phyloP scores from a whole-genome alignment of 2,329 filamentous ascomycete species.

The Aphanoascus verrucosus region DNA sequence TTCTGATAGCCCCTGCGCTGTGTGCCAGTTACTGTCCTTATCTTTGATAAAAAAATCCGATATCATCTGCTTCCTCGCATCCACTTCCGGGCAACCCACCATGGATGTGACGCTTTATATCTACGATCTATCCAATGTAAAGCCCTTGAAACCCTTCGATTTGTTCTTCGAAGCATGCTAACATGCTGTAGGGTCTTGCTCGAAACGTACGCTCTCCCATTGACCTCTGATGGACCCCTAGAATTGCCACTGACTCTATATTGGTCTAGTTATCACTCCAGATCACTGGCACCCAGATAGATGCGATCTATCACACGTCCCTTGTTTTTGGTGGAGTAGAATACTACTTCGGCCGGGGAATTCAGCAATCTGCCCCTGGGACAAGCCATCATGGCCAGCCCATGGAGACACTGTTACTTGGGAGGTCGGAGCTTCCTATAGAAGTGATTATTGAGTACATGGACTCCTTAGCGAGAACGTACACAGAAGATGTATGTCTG shows the following conservation, averaged over 20 bases:
- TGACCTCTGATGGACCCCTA: not conserved
- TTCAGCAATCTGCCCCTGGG: conserved; percentile 70
- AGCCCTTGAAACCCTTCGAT: not conserved
- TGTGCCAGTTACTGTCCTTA: no score
- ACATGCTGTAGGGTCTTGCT: conserved; percentile 41
- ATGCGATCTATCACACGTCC: conserved; percentile 91
- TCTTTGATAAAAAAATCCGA: no score
- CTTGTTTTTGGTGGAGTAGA: conserved; percentile 76
- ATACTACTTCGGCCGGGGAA: conserved; percentile 81
- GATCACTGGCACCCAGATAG: conserved; percentile 60
- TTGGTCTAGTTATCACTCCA: conserved; percentile 42
- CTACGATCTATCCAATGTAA: conserved; percentile 60
- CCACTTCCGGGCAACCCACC: not conserved
- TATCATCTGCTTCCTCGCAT: no score
- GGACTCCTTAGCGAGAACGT: conserved; percentile 69
- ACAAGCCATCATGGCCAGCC: conserved; percentile 78
- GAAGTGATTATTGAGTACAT: conserved; percentile 81
- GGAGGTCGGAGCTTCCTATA: conserved; percentile 64
- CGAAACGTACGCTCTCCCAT: conserved; percentile 34
- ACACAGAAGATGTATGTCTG: conserved; percentile 59
- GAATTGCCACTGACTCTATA: not conserved
- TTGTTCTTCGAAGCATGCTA: conserved; percentile 5
- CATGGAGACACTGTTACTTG: conserved; percentile 63
- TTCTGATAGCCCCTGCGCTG: no score
- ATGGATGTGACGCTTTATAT: conserved; percentile 72